Base-by-base conservation (phyloP, 2,329 filamentous ascomycete genomes). In the Rutstroemia sydowiana region DNA sequence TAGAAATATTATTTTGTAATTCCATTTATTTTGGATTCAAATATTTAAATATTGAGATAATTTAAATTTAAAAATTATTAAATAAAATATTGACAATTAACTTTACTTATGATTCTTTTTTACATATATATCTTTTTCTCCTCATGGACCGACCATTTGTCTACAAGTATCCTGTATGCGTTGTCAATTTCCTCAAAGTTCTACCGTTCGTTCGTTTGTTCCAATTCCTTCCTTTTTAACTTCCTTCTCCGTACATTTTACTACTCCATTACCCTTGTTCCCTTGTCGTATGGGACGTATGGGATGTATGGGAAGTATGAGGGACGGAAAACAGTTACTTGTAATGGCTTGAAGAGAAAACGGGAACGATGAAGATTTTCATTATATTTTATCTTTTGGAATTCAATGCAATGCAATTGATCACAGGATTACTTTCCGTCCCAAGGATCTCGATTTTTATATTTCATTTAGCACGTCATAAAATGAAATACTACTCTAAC, bases 171-270 rank as follows among this genome's bases (percentile, higher is more conserved):
- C 23, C 48, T 46, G 41, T 20, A 51, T 51, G 48, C 48, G 48
- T 51, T 51, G 48, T 51, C 48, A 51, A 37, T 40, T n/a, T 14
- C 10, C n/a, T 26, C 34, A 14, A 41, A 37, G 37, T 51, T 51
- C 48, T 32, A 31, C 32, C 42, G 31, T 30, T 13, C 48, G 16
- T n/a, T 14, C 13, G 31, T 26, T 16, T 16, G 2, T 41, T 6
- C 39, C 21, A 26, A 13, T 20, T 11, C 16, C 20, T 39, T 16
- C 9, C 11, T 39, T 16, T 16, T 11, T 16, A 20, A n/a, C 11
- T 21, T 18, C 36, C 36, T 39, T 20, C 36, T 39, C 36, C 36
- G 16, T 39, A 8, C n/a, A 39, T 18, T n/a, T 11, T 39, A 39
- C 36, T 18, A 39, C 16, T 39, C 31, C 36, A 39, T 21, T 18